Evolutionary conservation across 176 grass and related monocot genomes (phyloP), one percentile per base, ranked within the genome.

Genomic region (Oryza australiensis): DNA sequence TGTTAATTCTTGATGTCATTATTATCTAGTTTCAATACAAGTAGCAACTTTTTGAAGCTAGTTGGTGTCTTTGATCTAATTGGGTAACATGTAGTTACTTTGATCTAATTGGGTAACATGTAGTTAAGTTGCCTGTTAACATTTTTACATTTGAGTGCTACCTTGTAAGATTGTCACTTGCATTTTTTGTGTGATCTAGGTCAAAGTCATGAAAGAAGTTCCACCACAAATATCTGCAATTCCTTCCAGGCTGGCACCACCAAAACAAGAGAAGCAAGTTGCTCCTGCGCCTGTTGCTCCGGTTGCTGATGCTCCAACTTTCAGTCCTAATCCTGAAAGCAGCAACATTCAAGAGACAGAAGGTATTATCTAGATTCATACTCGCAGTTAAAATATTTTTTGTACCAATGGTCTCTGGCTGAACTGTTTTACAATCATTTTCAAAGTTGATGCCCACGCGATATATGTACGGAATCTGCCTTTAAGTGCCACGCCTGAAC

Each of bases 401-500:
- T 20, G 67, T 70, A 72, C 40, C 62, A 26, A 48, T n/a, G 67
- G 14, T 41, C 15, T 42, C 75, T 40, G 15, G 23, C 74, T 90
- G 30, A 87, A 64, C 42, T 66, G 38, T 30, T 85, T 78, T 22
- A 71, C 12, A 42, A 55, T 28, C 34, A 65, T 91, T 1, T 84
- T 77, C 55, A 79, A 70, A 94, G 91, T 83, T 83, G 96, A 99
- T 40, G 83, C 87, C 0, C 85, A 90, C 77, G 94, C 97, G 26
- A 93, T 99, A 66, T 99, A 95, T 41, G 78, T 99, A 24, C 87
- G 83, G 43, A 99, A 76, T 83, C 88, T 99, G 26, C 97, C 89
- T 27, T 62, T 99, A 75, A 76, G 79, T 81, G 91, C 91, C 34
- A 95, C 87, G 49, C 83, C 87, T 5, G 71, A 77, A 48, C 93